A percentile compares a stretch with the other conserved stretches of the same genome.
Evolutionary conservation across 768 basidiomycete species (phyloP).

Genomic region (Pisolithus albus): DNA sequence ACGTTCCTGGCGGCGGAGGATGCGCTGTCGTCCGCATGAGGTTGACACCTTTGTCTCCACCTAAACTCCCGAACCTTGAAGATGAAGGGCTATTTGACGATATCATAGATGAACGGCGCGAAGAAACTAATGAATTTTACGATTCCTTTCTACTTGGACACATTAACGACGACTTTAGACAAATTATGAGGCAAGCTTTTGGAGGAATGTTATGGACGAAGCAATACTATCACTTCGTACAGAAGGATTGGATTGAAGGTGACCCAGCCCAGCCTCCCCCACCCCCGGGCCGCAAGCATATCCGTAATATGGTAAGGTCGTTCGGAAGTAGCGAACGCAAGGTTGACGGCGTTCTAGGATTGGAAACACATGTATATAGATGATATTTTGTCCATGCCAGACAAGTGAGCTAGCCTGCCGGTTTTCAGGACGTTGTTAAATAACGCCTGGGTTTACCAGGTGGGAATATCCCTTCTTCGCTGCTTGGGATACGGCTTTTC

Average conservation of each 20-base stretch:
- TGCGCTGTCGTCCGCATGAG: constrained; percentile 94
- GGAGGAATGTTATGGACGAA: constrained; percentile 99
- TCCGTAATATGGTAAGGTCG: constrained; percentile 69
- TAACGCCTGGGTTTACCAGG: constrained; percentile 29
- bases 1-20: constrained; percentile 88
- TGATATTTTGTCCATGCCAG: constrained; percentile 97
- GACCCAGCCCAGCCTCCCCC: constrained; percentile 94
- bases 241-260: constrained; percentile 93
- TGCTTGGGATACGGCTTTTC: constrained; percentile 98
- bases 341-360: constrained; percentile 42
- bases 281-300: constrained; percentile 77
- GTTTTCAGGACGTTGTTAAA: not conserved
- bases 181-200: constrained; percentile 94
- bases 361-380: constrained; percentile 96
- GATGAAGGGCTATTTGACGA: constrained; percentile 91
- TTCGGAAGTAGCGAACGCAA: not conserved
- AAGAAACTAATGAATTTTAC: constrained; percentile 97
- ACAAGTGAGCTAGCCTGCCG: constrained; percentile 57
- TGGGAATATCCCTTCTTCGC: constrained; percentile 99
- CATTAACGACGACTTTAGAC: constrained; percentile 86
- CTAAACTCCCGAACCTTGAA: constrained; percentile 72
- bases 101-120: constrained; percentile 79
- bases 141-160: constrained; percentile 69
- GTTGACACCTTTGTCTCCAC: constrained; percentile 69
- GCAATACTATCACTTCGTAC: constrained; percentile 94